These are phyloP conservation scores for Mercurialis annua DNA, from an alignment of 345 rosid genomes.

Conservation along the genomic window DNA sequence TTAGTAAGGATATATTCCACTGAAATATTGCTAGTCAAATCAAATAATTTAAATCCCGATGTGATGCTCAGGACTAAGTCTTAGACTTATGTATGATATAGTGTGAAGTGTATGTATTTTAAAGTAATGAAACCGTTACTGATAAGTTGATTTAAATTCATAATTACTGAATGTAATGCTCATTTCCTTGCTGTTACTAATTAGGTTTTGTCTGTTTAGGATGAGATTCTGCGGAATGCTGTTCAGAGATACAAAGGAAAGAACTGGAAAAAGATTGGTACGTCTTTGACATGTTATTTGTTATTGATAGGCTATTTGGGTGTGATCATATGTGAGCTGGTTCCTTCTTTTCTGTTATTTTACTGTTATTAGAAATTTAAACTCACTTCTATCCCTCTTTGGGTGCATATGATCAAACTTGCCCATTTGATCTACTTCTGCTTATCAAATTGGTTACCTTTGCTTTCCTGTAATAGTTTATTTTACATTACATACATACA, in stretches of 20 bases:
- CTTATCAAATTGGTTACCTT: not conserved
- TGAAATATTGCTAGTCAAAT: too few species aligned
- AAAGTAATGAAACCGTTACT: too few species aligned
- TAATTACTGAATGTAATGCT: not conserved
- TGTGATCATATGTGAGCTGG: not conserved
- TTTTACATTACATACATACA: not conserved
- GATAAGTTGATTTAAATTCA: too few species aligned
- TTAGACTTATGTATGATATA: not conserved
- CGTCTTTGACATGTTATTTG: not conserved
- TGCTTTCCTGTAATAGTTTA: not conserved
- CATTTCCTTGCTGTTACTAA: not conserved
- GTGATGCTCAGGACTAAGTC: not conserved
- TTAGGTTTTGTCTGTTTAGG: slow-evolving; percentile 41
- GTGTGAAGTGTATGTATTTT: not conserved
- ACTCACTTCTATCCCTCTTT: not conserved
- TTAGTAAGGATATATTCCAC: too few species aligned
- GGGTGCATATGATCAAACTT: not conserved
- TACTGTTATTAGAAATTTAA: not conserved
- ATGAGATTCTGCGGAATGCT: slow-evolving; percentile 85
- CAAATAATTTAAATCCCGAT: not conserved
- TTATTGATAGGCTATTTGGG: too few species aligned
- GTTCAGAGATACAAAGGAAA: slow-evolving; percentile 95
- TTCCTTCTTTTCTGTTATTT: not conserved
- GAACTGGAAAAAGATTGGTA: slow-evolving; percentile 99
- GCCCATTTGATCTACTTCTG: not conserved